Evolutionary conservation across 768 basidiomycete species (phyloP).

Genomic region (Sporobolomyces roseus): DNA sequence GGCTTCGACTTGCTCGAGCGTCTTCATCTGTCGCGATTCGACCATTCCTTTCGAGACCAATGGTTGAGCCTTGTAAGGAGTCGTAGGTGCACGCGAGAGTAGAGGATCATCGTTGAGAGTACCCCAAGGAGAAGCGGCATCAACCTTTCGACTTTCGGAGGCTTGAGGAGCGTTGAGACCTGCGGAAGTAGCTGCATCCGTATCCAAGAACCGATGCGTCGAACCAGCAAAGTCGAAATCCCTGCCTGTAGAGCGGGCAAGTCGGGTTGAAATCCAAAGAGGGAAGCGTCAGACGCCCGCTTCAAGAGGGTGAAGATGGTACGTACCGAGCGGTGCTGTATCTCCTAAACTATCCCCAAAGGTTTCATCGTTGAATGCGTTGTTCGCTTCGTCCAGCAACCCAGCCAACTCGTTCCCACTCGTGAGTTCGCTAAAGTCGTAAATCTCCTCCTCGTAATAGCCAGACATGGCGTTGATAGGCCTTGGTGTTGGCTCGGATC

Average conservation of each 20-base stretch:
- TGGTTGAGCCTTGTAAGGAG: background rate
- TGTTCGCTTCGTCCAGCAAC: constrained; percentile 78
- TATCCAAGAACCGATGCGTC: constrained; percentile 39
- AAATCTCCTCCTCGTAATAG: too few relatives aligned
- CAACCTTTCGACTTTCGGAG: too few relatives aligned
- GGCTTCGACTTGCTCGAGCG: background rate
- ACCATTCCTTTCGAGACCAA: constrained; percentile 24
- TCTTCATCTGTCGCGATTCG: constrained; percentile 43
- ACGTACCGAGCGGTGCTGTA: constrained; percentile 60
- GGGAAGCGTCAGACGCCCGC: too few relatives aligned
- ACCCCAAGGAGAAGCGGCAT: constrained; percentile 37
- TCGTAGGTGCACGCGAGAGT: constrained; percentile 5
- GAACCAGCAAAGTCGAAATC: constrained; percentile 79
- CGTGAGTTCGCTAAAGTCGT: constrained; percentile 77
- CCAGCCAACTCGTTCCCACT: constrained; percentile 80
- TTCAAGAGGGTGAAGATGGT: background rate
- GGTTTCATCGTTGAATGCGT: constrained; percentile 95
- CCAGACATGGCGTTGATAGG: too few relatives aligned
- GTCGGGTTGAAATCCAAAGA: background rate
- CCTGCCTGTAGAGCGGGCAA: constrained; percentile 58
- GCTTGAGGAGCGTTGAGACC: background rate
- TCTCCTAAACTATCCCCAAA: constrained; percentile 66
- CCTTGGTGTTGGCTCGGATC: too few relatives aligned
- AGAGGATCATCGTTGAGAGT: constrained; percentile 39
- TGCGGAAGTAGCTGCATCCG: background rate